Conservation (phyloP, 2,329 filamentous ascomycete genomes). For the Botrytis galanthina region DNA sequence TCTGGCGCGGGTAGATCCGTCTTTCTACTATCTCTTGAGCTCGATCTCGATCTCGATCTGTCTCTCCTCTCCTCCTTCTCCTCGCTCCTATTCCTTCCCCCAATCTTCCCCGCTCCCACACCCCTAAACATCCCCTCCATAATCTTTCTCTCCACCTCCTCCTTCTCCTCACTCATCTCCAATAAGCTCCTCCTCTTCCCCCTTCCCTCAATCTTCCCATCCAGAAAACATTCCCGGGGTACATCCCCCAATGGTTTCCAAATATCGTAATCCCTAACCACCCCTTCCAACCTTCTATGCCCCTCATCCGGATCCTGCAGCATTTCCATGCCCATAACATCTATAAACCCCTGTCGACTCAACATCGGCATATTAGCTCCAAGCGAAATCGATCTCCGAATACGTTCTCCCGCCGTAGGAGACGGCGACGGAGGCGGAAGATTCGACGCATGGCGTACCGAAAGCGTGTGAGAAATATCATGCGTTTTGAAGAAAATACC, state of each 20-base stretch:
- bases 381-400: slow-evolving; percentile 26
- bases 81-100: neutral
- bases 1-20: neutral
- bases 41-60: neutral
- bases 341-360: slow-evolving; percentile 61
- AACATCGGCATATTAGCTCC: slow-evolving; percentile 45
- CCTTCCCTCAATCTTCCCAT: neutral
- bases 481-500: slow-evolving; percentile 28
- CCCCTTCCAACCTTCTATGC: slow-evolving; percentile 23
- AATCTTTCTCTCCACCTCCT: slow-evolving; percentile 11
- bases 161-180: slow-evolving; percentile 21
- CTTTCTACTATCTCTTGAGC: neutral
- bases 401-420: slow-evolving; percentile 21
- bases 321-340: slow-evolving; percentile 36
- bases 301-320: slow-evolving; percentile 27
- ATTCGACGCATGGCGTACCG: neutral
- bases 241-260: slow-evolving; percentile 30
- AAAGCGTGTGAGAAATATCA: slow-evolving; percentile 28
- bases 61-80: neutral
- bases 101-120: neutral
- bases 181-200: slow-evolving; percentile 17
- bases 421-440: slow-evolving; percentile 14
- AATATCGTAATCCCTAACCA: slow-evolving; percentile 26
- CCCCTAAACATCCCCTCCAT: slow-evolving; percentile 11
- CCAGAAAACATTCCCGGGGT: slow-evolving; percentile 28